Evolutionary conservation across 2,329 filamentous ascomycete species (phyloP), one percentile per base, ranked within the genome.

Genomic region (Apiospora sp.): DNA sequence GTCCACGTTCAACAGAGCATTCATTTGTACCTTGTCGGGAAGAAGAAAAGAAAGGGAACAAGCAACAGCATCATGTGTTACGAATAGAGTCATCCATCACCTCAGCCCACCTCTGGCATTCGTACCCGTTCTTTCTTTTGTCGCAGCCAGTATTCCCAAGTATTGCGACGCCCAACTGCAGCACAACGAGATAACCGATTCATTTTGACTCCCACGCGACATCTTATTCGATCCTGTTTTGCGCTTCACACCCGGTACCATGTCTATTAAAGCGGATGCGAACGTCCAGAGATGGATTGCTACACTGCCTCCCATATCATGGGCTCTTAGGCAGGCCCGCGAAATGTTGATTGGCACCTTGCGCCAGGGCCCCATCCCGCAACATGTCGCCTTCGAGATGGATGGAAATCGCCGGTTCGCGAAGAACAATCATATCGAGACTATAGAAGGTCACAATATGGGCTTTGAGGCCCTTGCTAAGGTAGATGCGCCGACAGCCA

Each of bases 371-470:
- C 94, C 95, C 1, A 92, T 99, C 71, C 96, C 96, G 13, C 92
- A 94, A 79, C 96, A 99, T 90, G 91, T 99, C 74, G 96, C 96
- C n/a, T 99, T 99, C 80, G 96, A 98, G 78, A 99, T 99, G 96
- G 96, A 99, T 82, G 96, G 96, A 72, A 99, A 99, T 84, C 88
- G 96, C 79, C 92, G 96, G 67, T 99, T 97, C 85, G 96, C 96
- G 19, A 90, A 94, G 74, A 93, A 89, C 75, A 94, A 96, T 84
- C 92, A 96, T 75, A 98, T 99, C 81, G 96, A 99, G 86, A 98
- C 95, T 0, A 92, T 98, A 46, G 96, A 99, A 83, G 96, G 96
- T 34, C 96, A 99, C 82, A 95, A 98, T 81, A 86, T 97, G 77
- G 96, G 96, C 2, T 99, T 98, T 78, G 96, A 99, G 84, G 95